Evolutionary conservation across 495 filamentous ascomycete species (phyloP), one percentile per base, ranked within the genome.

Genomic region (Baudoinia panamericana): DNA sequence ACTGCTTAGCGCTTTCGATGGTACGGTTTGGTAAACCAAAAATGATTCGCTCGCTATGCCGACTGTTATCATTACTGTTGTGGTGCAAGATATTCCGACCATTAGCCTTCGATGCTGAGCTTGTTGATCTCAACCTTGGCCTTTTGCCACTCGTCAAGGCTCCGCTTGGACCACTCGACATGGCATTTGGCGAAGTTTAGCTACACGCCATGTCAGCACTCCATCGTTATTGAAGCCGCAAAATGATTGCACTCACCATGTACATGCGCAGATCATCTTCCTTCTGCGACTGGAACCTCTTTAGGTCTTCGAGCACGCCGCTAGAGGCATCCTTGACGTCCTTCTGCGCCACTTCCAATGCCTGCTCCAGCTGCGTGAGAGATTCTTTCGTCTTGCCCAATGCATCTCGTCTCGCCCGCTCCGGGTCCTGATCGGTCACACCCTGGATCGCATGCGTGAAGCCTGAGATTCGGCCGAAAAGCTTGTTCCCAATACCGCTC

Each of bases 101-200:
- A n/a, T n/a, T n/a, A n/a, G n/a, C n/a, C n/a, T n/a, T n/a, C n/a
- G n/a, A n/a, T n/a, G n/a, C n/a, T 95, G n/a, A n/a, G n/a, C 68
- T 93, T 94, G 41, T 79, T 75, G 36, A 94, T 80, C 55, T 96
- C 90, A n/a, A 76, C 78, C 52, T 75, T 84, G 2, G 90, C 90
- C 57, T 96, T 87, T 52, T 86, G 84, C 90, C 90, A 97, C 2
- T 84, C 84, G 54, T 93, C 87, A 51, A 90, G 76, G 53, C 87
- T 95, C 65, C 90, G 90, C 59, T 78, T 85, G n/a, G 90, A 92
- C 90, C 90, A 97, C 58, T 96, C 85, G 42, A 97, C 78, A 57
- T 97, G 90, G 57, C 80, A 87, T 54, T 76, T 80, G 9, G 90
- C 90, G 56, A 93, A 97, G 31, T 85, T 82, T 48, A 94, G 71